Evolutionary conservation across 495 filamentous ascomycete genomes (phyloP).

Genomic region (Tuber aestivum): DNA sequence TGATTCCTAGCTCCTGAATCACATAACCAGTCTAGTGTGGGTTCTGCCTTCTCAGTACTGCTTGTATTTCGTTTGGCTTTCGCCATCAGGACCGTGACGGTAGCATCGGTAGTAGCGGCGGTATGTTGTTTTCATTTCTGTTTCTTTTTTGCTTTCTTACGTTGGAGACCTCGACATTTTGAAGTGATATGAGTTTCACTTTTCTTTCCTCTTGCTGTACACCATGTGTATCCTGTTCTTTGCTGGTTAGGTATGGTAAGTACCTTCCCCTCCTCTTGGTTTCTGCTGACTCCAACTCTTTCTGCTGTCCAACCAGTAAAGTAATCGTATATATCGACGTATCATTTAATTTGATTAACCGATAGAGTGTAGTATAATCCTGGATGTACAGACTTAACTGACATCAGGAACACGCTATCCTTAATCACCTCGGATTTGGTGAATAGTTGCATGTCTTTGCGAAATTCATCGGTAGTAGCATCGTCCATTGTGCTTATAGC

Average conservation of each 20-base stretch:
- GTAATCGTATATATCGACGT: neutral
- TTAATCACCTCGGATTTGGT: no score
- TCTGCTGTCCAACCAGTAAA: neutral
- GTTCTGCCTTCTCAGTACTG: no score
- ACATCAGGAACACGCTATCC: no score
- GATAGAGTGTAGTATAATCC: neutral
- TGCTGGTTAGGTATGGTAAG: neutral
- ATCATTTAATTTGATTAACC: accelerated
- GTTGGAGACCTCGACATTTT: neutral
- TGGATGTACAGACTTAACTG: no score
- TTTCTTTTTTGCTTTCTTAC: neutral
- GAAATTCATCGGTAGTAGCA: no score
- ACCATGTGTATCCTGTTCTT: accelerated
- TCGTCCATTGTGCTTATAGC: no score
- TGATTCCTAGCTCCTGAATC: neutral
- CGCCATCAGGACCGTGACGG: neutral
- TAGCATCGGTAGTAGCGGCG: neutral
- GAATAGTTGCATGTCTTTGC: no score
- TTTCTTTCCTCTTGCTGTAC: neutral
- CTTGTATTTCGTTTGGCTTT: no score
- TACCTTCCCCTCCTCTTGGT: neutral
- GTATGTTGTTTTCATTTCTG: neutral
- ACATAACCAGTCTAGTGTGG: neutral
- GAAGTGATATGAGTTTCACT: no score
- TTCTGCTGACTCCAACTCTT: neutral